phyloP scores from a whole-genome alignment of 345 rosid species.

The Sonneratia caseolaris region DNA sequence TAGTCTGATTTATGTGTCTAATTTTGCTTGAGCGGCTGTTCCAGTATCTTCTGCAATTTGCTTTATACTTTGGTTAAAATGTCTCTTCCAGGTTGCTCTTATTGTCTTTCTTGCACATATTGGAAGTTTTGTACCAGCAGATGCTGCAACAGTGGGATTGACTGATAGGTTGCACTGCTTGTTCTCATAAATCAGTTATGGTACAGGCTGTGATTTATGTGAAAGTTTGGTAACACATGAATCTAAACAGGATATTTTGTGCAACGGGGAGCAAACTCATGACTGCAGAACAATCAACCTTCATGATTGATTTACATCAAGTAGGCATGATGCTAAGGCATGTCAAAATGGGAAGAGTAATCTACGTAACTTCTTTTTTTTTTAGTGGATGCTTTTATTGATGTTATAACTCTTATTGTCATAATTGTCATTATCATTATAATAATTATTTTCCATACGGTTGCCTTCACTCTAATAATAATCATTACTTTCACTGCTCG shows the following conservation, averaged over 20 bases:
- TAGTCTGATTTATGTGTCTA: not conserved
- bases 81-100: conserved; percentile 66
- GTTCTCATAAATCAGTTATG: not conserved
- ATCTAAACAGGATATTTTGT: conserved; percentile 69
- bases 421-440: not conserved
- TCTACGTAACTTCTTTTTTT: not conserved
- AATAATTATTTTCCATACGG: not conserved
- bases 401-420: conserved; percentile 1
- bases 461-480: not conserved
- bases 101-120: conserved; percentile 93
- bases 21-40: not conserved
- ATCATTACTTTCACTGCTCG: not conserved
- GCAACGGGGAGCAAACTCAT: conserved; percentile 87
- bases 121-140: conserved; percentile 98
- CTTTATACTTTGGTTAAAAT: not conserved
- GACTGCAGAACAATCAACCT: conserved; percentile 90
- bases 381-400: not conserved
- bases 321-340: conserved; percentile 97
- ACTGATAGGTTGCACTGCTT: conserved; percentile 61
- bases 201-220: not conserved
- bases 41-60: not conserved
- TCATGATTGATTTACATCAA: conserved; percentile 98
- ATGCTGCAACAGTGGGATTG: conserved; percentile 85
- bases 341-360: not conserved
- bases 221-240: conserved; percentile 8